These are phyloP conservation scores for Holtermanniella nyarrowii DNA, from an alignment of 768 basidiomycete species.

Conservation along the genomic window DNA sequence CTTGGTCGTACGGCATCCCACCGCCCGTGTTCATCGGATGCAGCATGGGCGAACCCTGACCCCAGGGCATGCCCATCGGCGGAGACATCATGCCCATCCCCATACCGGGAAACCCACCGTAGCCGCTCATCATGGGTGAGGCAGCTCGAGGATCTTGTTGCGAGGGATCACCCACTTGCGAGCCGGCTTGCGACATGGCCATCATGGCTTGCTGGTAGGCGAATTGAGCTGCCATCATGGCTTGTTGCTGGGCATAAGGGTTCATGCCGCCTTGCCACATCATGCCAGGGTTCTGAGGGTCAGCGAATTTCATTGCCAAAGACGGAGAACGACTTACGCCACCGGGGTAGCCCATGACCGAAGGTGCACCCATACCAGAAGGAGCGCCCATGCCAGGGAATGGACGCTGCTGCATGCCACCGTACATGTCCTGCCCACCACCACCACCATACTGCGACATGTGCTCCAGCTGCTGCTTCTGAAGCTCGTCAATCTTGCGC, in stretches of 20 bases:
- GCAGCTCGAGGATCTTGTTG: background rate
- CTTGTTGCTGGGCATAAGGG: slow-evolving; percentile 39
- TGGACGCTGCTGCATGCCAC: slow-evolving; percentile 40
- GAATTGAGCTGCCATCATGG: slow-evolving; percentile 44
- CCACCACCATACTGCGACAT: slow-evolving; percentile 57
- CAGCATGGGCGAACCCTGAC: slow-evolving; percentile 43
- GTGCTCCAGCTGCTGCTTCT: slow-evolving; percentile 80
- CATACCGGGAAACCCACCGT: background rate
- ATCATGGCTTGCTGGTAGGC: slow-evolving; percentile 42
- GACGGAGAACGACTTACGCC: slow-evolving; percentile 7
- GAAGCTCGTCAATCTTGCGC: slow-evolving; percentile 80
- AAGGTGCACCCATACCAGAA: slow-evolving; percentile 28
- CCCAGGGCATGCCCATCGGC: slow-evolving; percentile 57
- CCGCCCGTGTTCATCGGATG: slow-evolving; percentile 9
- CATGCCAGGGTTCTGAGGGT: slow-evolving; percentile 6
- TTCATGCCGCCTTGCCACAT: slow-evolving; percentile 25
- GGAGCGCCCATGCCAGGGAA: slow-evolving; percentile 18
- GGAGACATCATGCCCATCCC: slow-evolving; percentile 20
- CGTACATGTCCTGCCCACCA: slow-evolving; percentile 51
- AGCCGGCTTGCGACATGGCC: slow-evolving; percentile 23
- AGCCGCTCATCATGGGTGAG: background rate
- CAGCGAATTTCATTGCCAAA: slow-evolving; percentile 5
- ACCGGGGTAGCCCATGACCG: slow-evolving; percentile 22
- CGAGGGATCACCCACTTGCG: slow-evolving; percentile 13
- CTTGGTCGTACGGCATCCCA: slow-evolving; percentile 16